Conservation (phyloP, 192 early-diverging fungal species). For the Backusella tarrabulga region DNA sequence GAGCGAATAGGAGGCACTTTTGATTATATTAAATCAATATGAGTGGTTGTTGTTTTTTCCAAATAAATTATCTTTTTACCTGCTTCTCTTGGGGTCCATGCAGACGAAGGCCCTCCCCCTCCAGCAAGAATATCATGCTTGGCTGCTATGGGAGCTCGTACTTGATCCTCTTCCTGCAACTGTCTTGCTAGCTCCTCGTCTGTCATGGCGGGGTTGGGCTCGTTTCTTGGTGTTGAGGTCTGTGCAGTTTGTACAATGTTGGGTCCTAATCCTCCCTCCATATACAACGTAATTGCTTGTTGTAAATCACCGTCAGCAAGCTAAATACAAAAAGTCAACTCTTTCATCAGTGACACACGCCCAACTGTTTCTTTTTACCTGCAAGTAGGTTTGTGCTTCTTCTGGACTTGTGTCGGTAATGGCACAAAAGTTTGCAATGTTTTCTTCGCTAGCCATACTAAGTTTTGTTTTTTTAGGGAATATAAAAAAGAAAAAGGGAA, state of each 20-base stretch:
- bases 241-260: conserved; percentile 18
- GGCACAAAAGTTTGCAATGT: conserved; percentile 56
- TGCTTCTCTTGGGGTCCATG: not conserved
- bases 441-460: conserved; percentile 17
- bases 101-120: conserved; percentile 23
- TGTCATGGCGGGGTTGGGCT: conserved; percentile 26
- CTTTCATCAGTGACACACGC: not conserved
- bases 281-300: conserved; percentile 76
- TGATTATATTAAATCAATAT: not conserved
- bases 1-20: conserved; percentile 4
- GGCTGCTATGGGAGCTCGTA: conserved; percentile 86
- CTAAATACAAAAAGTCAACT: conserved; percentile 40
- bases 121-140: conserved; percentile 75
- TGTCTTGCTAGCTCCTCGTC: conserved; percentile 52
- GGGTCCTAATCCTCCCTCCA: conserved; percentile 70
- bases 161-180: conserved; percentile 39
- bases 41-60: not conserved
- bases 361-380: conserved; percentile 39
- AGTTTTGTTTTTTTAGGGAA: not conserved
- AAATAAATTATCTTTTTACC: not conserved
- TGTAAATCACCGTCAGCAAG: conserved; percentile 74
- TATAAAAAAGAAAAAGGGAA: not conserved
- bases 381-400: conserved; percentile 66
- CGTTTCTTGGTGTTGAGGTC: conserved; percentile 26
- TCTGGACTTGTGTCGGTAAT: conserved; percentile 75